A percentile compares a stretch with the other conserved stretches of the same genome.
Evolutionary conservation across 441 rosid species (phyloP).

Genomic region (Erodium moschatum): DNA sequence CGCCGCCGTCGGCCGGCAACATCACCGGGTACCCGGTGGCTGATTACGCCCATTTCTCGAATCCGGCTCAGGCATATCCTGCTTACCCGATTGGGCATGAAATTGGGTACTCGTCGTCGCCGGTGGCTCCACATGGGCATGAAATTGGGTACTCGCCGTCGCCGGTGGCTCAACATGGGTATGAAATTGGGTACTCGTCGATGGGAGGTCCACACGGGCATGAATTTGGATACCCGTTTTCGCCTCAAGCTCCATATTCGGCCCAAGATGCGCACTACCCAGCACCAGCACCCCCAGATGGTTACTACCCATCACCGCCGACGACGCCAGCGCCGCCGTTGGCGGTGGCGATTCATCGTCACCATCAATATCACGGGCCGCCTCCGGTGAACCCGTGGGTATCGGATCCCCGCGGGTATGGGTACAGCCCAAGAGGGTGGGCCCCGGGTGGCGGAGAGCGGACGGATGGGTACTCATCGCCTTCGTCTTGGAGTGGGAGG

Average conservation of each 20-base stretch:
- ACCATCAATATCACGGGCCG: background rate
- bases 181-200: background rate
- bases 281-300: slow-evolving; percentile 16
- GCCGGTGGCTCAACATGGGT: background rate
- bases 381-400: background rate
- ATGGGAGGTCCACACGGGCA: too few relatives aligned
- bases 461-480: too few relatives aligned
- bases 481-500: background rate
- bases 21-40: slow-evolving; percentile 28
- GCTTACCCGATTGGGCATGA: slow-evolving; percentile 10
- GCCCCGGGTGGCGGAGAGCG: background rate
- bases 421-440: background rate
- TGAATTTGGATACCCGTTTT: too few relatives aligned
- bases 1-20: slow-evolving; percentile 1
- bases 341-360: background rate
- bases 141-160: background rate
- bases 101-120: slow-evolving; percentile 6
- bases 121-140: background rate
- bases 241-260: too few relatives aligned
- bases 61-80: slow-evolving; percentile 17
- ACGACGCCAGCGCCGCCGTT: slow-evolving; percentile 7
- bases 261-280: too few relatives aligned
- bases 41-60: slow-evolving; percentile 20
- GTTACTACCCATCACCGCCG: slow-evolving; percentile 24
- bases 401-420: background rate